Conservation (phyloP, 108 stramenopile genomes). For the Stephanodiscus triporus region DNA sequence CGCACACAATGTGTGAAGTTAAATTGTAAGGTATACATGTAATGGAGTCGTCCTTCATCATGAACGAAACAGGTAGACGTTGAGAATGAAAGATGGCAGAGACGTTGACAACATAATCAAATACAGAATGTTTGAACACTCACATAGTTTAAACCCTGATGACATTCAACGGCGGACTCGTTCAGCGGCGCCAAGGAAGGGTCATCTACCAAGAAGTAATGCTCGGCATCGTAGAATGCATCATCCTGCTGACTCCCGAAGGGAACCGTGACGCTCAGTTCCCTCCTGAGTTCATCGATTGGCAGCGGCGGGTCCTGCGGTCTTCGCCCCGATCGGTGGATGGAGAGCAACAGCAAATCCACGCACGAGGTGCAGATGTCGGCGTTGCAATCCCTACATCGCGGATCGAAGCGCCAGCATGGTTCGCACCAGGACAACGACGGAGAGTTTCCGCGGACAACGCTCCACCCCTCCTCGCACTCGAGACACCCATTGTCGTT, state of each 20-base stretch:
- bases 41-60: slow-evolving; percentile 43
- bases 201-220: slow-evolving; percentile 53
- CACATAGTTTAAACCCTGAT: slow-evolving; percentile 52
- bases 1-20: slow-evolving; percentile 60
- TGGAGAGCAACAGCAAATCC: slow-evolving; percentile 68
- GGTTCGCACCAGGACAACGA: slow-evolving; percentile 50
- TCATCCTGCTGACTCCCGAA: slow-evolving; percentile 65
- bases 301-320: slow-evolving; percentile 65
- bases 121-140: neutral
- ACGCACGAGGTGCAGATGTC: slow-evolving; percentile 60
- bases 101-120: neutral
- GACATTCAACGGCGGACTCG: slow-evolving; percentile 52
- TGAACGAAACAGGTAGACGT: neutral
- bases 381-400: slow-evolving; percentile 67
- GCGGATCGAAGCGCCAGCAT: slow-evolving; percentile 68
- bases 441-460: slow-evolving; percentile 32
- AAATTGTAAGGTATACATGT: slow-evolving; percentile 29
- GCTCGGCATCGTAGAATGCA: slow-evolving; percentile 73
- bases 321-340: slow-evolving; percentile 70
- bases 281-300: slow-evolving; percentile 66
- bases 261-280: slow-evolving; percentile 65
- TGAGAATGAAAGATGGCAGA: neutral
- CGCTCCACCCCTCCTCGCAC: slow-evolving; percentile 64
- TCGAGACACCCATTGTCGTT: slow-evolving; percentile 53
- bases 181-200: slow-evolving; percentile 32